These are phyloP conservation scores for Lodderomyces elongisporus DNA, from an alignment of 1,139 yeast genomes.

Conservation along the genomic window DNA sequence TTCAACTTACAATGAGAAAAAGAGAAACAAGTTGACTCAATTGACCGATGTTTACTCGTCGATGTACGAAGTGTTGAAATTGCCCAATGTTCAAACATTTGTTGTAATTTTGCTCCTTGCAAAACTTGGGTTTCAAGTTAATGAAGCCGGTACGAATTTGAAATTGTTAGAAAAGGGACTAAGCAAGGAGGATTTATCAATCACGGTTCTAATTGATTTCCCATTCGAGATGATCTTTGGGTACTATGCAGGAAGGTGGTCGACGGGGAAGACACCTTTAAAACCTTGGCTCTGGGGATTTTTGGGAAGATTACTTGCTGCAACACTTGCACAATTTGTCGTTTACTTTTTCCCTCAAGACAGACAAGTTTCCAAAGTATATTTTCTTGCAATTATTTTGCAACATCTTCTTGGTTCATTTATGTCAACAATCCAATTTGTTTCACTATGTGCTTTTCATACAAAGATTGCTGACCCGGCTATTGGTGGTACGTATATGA, in stretches of 20 bases:
- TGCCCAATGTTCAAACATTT: constrained; percentile 73
- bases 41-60: constrained; percentile 57
- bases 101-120: constrained; percentile 72
- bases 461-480: constrained; percentile 92
- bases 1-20: constrained; percentile 16
- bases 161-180: constrained; percentile 91
- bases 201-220: constrained; percentile 88
- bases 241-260: constrained; percentile 94
- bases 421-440: constrained; percentile 94
- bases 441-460: constrained; percentile 89
- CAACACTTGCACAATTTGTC: constrained; percentile 67
- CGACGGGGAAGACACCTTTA: constrained; percentile 65
- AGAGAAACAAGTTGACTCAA: constrained; percentile 20
- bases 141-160: constrained; percentile 91
- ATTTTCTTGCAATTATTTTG: constrained; percentile 64
- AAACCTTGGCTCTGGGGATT: constrained; percentile 90
- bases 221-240: constrained; percentile 96
- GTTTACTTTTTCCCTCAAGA: constrained; percentile 67
- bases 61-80: constrained; percentile 71
- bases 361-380: constrained; percentile 42
- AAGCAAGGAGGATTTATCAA: constrained; percentile 87
- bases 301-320: constrained; percentile 77
- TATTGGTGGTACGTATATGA: constrained; percentile 98
- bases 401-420: constrained; percentile 86
- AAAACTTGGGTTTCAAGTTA: constrained; percentile 90